Conservation (phyloP, 495 filamentous ascomycete species). For the Tuber umbilicatum region DNA sequence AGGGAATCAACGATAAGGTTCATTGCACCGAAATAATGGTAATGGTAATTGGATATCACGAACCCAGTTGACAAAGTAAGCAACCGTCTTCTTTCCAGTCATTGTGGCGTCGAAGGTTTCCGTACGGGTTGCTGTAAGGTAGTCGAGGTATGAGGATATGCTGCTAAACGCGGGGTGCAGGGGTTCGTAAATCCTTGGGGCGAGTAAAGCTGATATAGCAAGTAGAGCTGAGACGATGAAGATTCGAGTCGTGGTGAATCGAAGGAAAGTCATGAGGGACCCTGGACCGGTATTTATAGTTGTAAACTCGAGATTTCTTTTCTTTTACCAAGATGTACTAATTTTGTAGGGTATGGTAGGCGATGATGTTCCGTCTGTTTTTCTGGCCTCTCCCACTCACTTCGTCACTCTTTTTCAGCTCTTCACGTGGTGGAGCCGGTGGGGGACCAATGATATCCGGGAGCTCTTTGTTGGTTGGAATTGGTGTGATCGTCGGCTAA, state of each 20-base stretch:
- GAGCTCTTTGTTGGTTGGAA: neutral
- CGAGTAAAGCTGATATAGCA: slow-evolving; percentile 19
- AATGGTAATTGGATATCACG: slow-evolving; percentile 10
- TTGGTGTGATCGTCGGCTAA: slow-evolving; percentile 23
- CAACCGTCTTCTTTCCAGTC: slow-evolving; percentile 50
- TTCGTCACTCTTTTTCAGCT: neutral
- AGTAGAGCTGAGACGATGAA: slow-evolving; percentile 19
- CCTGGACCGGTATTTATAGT: slow-evolving; percentile 28
- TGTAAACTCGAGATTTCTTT: neutral
- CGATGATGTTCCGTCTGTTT: neutral
- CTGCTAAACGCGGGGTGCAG: slow-evolving; percentile 19
- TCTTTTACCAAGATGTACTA: neutral
- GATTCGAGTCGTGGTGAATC: slow-evolving; percentile 15
- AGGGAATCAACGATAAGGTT: slow-evolving; percentile 1
- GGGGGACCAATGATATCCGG: neutral
- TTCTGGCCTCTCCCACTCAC: neutral
- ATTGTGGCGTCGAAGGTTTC: slow-evolving; percentile 10
- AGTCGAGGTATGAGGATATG: slow-evolving; percentile 28
- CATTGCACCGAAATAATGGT: slow-evolving; percentile 5
- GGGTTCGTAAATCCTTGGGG: slow-evolving; percentile 12
- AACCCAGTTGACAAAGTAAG: slow-evolving; percentile 79
- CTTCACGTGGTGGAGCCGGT: slow-evolving; percentile 10
- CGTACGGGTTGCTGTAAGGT: slow-evolving; percentile 14
- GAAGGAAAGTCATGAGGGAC: slow-evolving; percentile 19
- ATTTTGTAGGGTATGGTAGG: neutral